Evolutionary conservation across 257 asterid genomes (phyloP).

Genomic region (Asclepias syriaca): DNA sequence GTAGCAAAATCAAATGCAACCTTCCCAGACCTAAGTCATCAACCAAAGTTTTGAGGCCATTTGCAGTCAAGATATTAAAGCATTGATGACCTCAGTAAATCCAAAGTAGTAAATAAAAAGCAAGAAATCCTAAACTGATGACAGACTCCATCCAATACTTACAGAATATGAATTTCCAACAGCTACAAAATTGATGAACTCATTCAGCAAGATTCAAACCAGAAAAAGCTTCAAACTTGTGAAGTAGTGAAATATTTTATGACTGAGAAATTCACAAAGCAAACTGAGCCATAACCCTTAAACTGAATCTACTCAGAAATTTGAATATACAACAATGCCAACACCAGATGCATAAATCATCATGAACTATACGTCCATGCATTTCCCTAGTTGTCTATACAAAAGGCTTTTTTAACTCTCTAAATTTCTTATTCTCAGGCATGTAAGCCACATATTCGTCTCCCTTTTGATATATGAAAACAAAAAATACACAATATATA

Average conservation of each 20-base stretch:
- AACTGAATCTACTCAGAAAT: constrained; percentile 7
- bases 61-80: constrained; percentile 5
- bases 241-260: neutral
- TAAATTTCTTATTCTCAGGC: constrained; percentile 25
- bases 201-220: neutral
- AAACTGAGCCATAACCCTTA: neutral
- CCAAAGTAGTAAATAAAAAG: neutral
- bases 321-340: constrained; percentile 18
- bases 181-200: too few relatives aligned
- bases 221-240: neutral
- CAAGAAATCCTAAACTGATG: neutral
- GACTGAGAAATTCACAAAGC: neutral
- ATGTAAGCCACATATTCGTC: constrained; percentile 17
- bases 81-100: neutral
- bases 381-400: constrained; percentile 15
- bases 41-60: neutral
- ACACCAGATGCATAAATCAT: constrained; percentile 18
- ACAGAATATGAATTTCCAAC: too few relatives aligned
- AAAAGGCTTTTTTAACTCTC: constrained; percentile 11
- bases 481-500: constrained; percentile 24
- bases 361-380: constrained; percentile 14
- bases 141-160: neutral
- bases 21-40: neutral
- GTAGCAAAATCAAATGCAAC: neutral
- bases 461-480: constrained; percentile 18